These are phyloP conservation scores for Pyrenophora seminiperda DNA, from an alignment of 2,329 filamentous ascomycete species.

Conservation along the genomic window DNA sequence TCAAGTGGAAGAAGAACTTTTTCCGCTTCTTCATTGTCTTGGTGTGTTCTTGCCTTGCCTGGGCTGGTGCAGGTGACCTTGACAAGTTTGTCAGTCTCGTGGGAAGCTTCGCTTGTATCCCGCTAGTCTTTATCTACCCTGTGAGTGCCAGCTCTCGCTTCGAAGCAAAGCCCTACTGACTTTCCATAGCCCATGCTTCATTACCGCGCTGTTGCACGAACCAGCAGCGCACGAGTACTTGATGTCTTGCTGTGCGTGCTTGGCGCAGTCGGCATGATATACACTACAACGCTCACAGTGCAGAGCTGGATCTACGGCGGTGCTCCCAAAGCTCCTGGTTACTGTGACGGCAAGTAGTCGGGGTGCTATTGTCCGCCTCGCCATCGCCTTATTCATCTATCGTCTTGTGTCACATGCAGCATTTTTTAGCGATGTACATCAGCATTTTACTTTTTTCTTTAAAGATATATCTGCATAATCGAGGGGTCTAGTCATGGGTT, in stretches of 20 bases:
- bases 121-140: conserved; percentile 95
- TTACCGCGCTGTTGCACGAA: conserved; percentile 77
- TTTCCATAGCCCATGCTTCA: conserved; percentile 79
- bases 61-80: conserved; percentile 87
- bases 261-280: conserved; percentile 84
- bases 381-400: not conserved
- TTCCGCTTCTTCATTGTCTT: conserved; percentile 94
- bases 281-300: conserved; percentile 86
- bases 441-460: not conserved
- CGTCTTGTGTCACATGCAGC: conserved; percentile 5
- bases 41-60: conserved; percentile 84
- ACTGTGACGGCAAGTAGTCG: conserved; percentile 59
- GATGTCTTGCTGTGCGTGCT: conserved; percentile 82
- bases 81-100: conserved; percentile 98
- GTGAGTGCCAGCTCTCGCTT: conserved; percentile 61
- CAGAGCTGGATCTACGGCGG: conserved; percentile 77
- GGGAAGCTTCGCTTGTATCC: conserved; percentile 96
- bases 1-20: conserved; percentile 99
- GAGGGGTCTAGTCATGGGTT: not conserved
- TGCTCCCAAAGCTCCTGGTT: conserved; percentile 61
- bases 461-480: conserved; percentile 1
- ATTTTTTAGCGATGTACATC: conserved; percentile 21
- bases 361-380: not conserved
- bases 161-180: conserved; percentile 38
- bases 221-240: conserved; percentile 66